Percentiles rank a stretch among this genome's conserved stretches.
phyloP scores from a whole-genome alignment of 2,329 filamentous ascomycete genomes.

The Amphichorda felina region DNA sequence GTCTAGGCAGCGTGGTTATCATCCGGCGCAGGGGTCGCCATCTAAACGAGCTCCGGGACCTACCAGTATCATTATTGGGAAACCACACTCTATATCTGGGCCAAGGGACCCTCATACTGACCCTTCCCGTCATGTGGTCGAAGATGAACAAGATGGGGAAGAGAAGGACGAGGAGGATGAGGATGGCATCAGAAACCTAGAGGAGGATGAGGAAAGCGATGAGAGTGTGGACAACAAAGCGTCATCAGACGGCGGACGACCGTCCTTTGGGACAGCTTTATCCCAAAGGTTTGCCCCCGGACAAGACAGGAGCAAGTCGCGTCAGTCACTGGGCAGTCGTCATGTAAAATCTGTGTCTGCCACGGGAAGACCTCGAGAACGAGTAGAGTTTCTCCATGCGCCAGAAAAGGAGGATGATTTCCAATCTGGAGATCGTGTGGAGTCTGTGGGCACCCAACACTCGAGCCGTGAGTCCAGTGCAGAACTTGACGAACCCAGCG shows the following conservation, averaged over 20 bases:
- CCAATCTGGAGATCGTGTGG: no score
- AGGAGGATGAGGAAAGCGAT: constrained; percentile 25
- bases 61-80: constrained; percentile 11
- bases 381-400: no score
- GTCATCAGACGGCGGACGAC: constrained; percentile 17
- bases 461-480: no score
- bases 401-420: no score
- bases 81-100: constrained; percentile 5
- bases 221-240: constrained; percentile 44
- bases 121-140: constrained; percentile 2
- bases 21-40: constrained; percentile 2
- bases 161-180: constrained; percentile 3
- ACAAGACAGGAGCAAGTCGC: neutral
- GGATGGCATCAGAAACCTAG: neutral
- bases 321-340: neutral
- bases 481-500: no score
- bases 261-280: constrained; percentile 1
- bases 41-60: constrained; percentile 4
- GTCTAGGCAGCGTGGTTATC: neutral
- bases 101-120: neutral
- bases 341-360: no score
- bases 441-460: no score
- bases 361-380: no score
- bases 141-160: constrained; percentile 3
- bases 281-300: constrained; percentile 2